These are phyloP conservation scores for Solanum pennellii DNA, from an alignment of 257 asterid genomes.

Conservation along the genomic window DNA sequence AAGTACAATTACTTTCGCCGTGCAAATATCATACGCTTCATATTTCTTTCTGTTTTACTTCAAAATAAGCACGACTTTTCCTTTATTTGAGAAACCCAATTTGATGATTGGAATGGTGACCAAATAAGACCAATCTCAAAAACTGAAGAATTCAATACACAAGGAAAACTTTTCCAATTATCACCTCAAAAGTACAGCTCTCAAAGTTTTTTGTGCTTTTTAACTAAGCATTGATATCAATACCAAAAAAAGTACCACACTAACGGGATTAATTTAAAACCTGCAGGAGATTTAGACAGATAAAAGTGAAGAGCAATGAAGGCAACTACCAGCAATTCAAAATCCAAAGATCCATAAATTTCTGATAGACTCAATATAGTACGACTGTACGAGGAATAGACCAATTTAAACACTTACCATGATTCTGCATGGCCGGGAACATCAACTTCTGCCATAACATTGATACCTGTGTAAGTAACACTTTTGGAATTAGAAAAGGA, in stretches of 20 bases:
- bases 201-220: not conserved
- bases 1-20: not conserved
- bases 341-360: not conserved
- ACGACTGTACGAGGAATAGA: not conserved
- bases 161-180: not conserved
- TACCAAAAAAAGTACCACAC: not conserved
- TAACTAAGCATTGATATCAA: not conserved
- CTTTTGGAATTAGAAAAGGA: not conserved
- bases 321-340: not conserved
- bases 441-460: slow-evolving; percentile 93
- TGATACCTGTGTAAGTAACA: slow-evolving; percentile 46
- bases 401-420: slow-evolving; percentile 35
- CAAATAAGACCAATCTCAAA: not conserved
- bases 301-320: not conserved
- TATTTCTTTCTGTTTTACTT: not conserved
- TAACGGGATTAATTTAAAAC: not conserved
- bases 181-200: not conserved
- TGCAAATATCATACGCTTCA: not conserved
- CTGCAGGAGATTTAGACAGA: not conserved
- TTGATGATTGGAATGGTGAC: not conserved
- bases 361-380: not conserved
- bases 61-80: not conserved
- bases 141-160: not conserved
- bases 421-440: slow-evolving; percentile 98
- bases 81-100: not conserved